Evolutionary conservation across 495 filamentous ascomycete genomes (phyloP).

Genomic region (Penicillium taxi): DNA sequence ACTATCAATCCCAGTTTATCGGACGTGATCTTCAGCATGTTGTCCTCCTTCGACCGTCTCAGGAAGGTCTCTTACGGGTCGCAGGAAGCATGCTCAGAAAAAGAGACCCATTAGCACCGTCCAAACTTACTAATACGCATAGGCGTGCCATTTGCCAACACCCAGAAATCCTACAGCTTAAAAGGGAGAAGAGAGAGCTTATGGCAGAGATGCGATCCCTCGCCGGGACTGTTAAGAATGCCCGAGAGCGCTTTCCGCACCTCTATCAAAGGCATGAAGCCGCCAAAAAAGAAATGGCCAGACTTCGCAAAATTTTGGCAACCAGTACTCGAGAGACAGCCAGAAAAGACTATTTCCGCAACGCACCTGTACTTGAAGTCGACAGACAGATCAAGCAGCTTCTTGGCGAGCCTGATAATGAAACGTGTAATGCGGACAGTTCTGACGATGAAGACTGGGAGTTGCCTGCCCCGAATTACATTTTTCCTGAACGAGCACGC

Average conservation of each 20-base stretch:
- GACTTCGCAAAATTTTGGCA: slow-evolving; percentile 18
- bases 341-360: slow-evolving; percentile 26
- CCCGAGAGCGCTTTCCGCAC: slow-evolving; percentile 14
- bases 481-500: slow-evolving; percentile 20
- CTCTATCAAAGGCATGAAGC: slow-evolving; percentile 19
- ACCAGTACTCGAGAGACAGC: slow-evolving; percentile 18
- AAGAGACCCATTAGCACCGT: slow-evolving; percentile 15
- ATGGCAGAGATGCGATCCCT: slow-evolving; percentile 23
- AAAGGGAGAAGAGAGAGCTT: slow-evolving; percentile 24
- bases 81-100: slow-evolving; percentile 22
- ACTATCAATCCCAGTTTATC: slow-evolving; percentile 26
- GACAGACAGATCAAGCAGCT: slow-evolving; percentile 24
- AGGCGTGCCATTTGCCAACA: slow-evolving; percentile 19
- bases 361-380: slow-evolving; percentile 19
- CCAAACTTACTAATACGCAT: slow-evolving; percentile 19
- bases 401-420: slow-evolving; percentile 11
- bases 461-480: slow-evolving; percentile 14
- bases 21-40: slow-evolving; percentile 19
- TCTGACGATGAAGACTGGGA: slow-evolving; percentile 16
- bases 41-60: slow-evolving; percentile 18
- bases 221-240: slow-evolving; percentile 18
- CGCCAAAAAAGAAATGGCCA: slow-evolving; percentile 16
- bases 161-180: slow-evolving; percentile 17
- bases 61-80: slow-evolving; percentile 15
- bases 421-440: slow-evolving; percentile 10